Evolutionary conservation across 768 basidiomycete genomes (phyloP), one percentile per base, ranked within the genome.

Genomic region (Lactarius vividus): DNA sequence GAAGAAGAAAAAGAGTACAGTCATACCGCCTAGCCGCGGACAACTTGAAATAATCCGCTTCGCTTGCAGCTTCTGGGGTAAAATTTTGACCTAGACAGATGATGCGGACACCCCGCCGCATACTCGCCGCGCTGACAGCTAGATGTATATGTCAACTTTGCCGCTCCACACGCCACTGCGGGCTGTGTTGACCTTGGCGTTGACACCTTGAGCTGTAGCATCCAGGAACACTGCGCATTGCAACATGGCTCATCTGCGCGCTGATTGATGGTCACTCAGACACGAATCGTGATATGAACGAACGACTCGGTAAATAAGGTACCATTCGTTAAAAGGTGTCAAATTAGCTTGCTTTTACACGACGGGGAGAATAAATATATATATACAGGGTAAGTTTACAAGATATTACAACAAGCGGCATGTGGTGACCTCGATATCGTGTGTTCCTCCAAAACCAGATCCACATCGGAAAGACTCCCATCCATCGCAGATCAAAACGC

Each of bases 401-500:
- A 42, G 26, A 44, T 56, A 55, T 29, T 33, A 56, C 42, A 56
- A 56, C n/a, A 40, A 33, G 29, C 63, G n/a, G 46, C 33, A 33
- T n/a, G 31, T 23, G 6, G 59, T 61, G 31, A 33, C 55, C 61
- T 42, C 49, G n/a, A 57, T 40, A 60, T 56, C 35, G 23, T 49
- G n/a, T 49, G 31, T 23, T 39, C 55, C n/a, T 29, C 31, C 33
- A 46, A 55, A n/a, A 61, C 35, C 39, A 60, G 29, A 53, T 61
- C 54, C 42, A 49, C 10, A 52, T 59, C 46, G 53, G 44, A 33
- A 54, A 60, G 54, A 4, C 3, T 18, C 23, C 40, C 52, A 31
- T 26, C 13, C 16, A 31, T 28, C 42, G 31, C 33, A 20, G 33
- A 64, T 66, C 65, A 66, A 57, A 66, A 42, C 5, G 65, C 65